Conservation (phyloP, 2,329 filamentous ascomycete genomes). For the Aspergillus persii region DNA sequence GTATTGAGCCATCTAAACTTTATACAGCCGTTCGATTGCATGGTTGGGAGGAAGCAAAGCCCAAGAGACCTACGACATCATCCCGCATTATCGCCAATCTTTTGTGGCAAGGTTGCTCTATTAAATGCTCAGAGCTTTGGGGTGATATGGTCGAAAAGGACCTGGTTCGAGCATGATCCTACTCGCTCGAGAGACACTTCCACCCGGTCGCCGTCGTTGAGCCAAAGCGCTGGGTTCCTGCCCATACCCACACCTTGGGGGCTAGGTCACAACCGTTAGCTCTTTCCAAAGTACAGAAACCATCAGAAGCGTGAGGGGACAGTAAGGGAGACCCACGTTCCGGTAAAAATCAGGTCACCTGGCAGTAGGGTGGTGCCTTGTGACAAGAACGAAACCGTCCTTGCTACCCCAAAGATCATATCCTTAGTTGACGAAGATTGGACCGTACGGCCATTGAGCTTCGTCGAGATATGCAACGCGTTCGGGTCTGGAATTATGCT, state of each 20-base stretch:
- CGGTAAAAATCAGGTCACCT: slow-evolving; percentile 44
- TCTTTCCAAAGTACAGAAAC: slow-evolving; percentile 20
- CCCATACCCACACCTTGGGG: slow-evolving; percentile 72
- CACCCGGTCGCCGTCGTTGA: slow-evolving; percentile 68
- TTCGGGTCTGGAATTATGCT: slow-evolving; percentile 46
- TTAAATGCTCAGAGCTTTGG: slow-evolving; percentile 33
- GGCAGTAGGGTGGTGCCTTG: slow-evolving; percentile 42
- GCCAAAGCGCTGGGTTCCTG: slow-evolving; percentile 63
- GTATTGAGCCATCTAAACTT: not conserved
- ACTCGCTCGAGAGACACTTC: slow-evolving; percentile 67
- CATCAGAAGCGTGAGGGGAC: slow-evolving; percentile 5
- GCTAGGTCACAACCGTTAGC: slow-evolving; percentile 31
- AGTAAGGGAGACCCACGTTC: slow-evolving; percentile 39
- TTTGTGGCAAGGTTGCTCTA: not conserved
- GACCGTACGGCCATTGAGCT: slow-evolving; percentile 48
- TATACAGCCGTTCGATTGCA: not conserved
- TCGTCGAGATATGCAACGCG: slow-evolving; percentile 44
- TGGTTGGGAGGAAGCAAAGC: not conserved
- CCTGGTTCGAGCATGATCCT: slow-evolving; percentile 53
- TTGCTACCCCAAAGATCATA: slow-evolving; percentile 48
- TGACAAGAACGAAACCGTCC: slow-evolving; percentile 48
- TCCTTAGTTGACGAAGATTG: slow-evolving; percentile 52
- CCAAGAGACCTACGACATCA: not conserved
- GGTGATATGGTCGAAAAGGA: slow-evolving; percentile 42
- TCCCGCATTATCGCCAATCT: not conserved